Evolutionary conservation across 495 filamentous ascomycete genomes (phyloP).

Genomic region (Cercophora samala): DNA sequence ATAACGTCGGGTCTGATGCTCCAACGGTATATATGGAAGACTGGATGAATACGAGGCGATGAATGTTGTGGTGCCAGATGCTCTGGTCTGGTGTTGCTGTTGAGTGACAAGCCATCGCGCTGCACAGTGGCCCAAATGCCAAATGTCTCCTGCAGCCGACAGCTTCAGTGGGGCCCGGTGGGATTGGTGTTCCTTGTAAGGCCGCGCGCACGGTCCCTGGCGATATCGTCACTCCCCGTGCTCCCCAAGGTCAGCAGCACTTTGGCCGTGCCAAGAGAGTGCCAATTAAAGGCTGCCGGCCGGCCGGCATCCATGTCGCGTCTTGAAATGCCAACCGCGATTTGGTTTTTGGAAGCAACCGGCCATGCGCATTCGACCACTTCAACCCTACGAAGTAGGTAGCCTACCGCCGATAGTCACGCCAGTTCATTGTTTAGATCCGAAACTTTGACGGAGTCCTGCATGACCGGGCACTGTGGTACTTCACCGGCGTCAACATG

Average conservation of each 20-base stretch:
- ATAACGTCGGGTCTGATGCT: background rate
- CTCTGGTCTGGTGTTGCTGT: background rate
- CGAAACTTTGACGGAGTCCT: background rate
- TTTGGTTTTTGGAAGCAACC: background rate
- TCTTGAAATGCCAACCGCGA: background rate
- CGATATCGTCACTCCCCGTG: too few species aligned
- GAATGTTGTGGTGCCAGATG: background rate
- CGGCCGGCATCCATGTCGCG: background rate
- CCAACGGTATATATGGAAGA: background rate
- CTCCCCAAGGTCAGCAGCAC: too few species aligned
- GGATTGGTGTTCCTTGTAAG: background rate
- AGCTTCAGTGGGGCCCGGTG: background rate
- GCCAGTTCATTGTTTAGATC: background rate
- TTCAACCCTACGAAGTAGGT: too few species aligned
- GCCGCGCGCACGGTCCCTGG: too few species aligned
- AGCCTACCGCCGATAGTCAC: background rate
- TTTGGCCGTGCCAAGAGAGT: background rate
- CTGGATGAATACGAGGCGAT: background rate
- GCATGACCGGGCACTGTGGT: background rate
- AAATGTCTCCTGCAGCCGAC: background rate
- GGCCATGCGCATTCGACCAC: background rate
- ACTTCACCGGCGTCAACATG: constrained; percentile 18
- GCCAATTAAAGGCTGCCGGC: background rate
- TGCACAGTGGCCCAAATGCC: background rate
- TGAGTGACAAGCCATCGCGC: constrained; percentile 2